A percentile compares a stretch with the other conserved stretches of the same genome.
Evolutionary conservation across 2,329 filamentous ascomycete species (phyloP).

Genomic region (Fusarium mangiferae): DNA sequence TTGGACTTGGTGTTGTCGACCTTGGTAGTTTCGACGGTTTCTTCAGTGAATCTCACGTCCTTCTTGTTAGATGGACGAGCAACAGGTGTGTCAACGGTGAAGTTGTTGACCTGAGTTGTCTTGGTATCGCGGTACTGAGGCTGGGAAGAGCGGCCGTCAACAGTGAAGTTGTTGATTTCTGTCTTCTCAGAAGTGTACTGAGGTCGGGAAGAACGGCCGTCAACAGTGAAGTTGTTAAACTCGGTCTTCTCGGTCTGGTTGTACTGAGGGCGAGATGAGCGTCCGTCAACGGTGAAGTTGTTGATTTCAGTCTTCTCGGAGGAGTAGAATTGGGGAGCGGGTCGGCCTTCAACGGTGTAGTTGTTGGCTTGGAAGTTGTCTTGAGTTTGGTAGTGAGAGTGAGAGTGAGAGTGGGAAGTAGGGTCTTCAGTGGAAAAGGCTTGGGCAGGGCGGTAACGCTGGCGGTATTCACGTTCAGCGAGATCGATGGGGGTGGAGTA

Average conservation of each 20-base stretch:
- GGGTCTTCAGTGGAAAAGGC: slow-evolving; percentile 50
- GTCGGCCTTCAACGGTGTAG: slow-evolving; percentile 40
- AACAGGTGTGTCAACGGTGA: slow-evolving; percentile 49
- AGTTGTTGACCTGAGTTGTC: slow-evolving; percentile 39
- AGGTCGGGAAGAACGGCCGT: slow-evolving; percentile 26
- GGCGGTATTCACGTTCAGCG: slow-evolving; percentile 74
- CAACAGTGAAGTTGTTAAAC: slow-evolving; percentile 31
- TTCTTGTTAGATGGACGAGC: slow-evolving; percentile 61
- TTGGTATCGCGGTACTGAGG: slow-evolving; percentile 37
- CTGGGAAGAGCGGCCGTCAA: slow-evolving; percentile 39
- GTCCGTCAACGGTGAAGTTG: slow-evolving; percentile 46
- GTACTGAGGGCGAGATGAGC: slow-evolving; percentile 28
- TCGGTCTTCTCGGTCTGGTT: slow-evolving; percentile 31
- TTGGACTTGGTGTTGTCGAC: slow-evolving; percentile 59
- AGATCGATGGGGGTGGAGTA: slow-evolving; percentile 67
- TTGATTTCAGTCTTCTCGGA: slow-evolving; percentile 42
- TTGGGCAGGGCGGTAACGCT: slow-evolving; percentile 64
- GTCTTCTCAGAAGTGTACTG: slow-evolving; percentile 42
- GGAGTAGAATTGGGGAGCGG: slow-evolving; percentile 34
- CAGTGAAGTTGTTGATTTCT: slow-evolving; percentile 46
- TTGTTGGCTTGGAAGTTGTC: slow-evolving; percentile 38
- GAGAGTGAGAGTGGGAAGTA: slow-evolving; percentile 48
- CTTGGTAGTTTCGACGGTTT: slow-evolving; percentile 69
- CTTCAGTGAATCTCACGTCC: slow-evolving; percentile 70
- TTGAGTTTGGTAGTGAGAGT: slow-evolving; percentile 46